Base-by-base conservation (phyloP, 2,329 filamentous ascomycete species). In the Alternaria incomplexa region DNA sequence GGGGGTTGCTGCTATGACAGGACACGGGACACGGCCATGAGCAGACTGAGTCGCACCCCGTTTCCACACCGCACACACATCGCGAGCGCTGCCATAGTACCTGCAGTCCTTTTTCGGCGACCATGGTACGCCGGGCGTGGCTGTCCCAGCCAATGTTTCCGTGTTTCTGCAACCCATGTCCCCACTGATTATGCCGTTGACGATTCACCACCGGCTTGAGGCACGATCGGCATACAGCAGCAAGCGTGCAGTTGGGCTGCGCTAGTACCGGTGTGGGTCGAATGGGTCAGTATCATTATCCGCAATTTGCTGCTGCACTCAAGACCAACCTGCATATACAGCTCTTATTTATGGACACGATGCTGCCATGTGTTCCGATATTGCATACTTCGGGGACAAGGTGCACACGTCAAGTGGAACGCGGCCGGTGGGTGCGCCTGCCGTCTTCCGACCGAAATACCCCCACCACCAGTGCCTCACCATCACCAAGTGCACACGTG, bases 141-240 rank as follows among this genome's bases (percentile, higher is more conserved):
- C 36, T 40, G 36, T 17, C 15, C 36, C 36, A 17, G 36, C 15
- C 40, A 22, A 28, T 50, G 8, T 47, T 46, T 25, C n/a, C 22
- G 50, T 36, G 32, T 32, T 52, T 58, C 44, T 15, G 15, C 7
- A 13, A 44, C 43, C 43, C 43, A 56, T 45, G 48, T 36, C 48
- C 47, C 55, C 56, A 57, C 56, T 54, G 52, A 48, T 44, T 48
- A 28, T 44, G 58, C 64, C 58, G 63, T 54, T 62, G 62, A 65
- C 64, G 62, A 61, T 40, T 50, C 54, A 58, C 56, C 36, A 58
- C 64, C 58, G 48, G 58, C 62, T 56, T 47, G 30, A 61, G 56
- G 47, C 44, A 61, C 56, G 62, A 66, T 66, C 64, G 47, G 56
- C 64, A 60, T 32, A 36, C 44, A 55, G 62, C 48, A 56, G 56